Conservation (phyloP, 2,329 filamentous ascomycete species). For the Colletotrichum australisinense region DNA sequence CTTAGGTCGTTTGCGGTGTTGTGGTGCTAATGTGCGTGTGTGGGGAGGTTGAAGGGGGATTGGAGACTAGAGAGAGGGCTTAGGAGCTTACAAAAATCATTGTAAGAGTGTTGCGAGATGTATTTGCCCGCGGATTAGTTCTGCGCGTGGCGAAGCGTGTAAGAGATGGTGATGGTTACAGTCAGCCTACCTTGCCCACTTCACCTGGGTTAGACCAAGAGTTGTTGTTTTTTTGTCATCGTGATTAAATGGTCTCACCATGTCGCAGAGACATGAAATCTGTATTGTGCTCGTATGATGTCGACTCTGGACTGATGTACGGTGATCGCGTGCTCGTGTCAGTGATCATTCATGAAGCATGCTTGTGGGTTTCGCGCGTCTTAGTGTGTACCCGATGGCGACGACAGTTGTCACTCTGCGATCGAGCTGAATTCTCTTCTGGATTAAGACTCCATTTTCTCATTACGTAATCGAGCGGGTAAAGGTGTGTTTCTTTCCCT, state of each 20-base stretch:
- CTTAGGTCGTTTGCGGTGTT: not conserved
- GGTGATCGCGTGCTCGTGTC: not conserved
- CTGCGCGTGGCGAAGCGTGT: not conserved
- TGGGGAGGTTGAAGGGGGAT: too few species aligned
- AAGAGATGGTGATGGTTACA: not conserved
- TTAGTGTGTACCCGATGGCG: not conserved
- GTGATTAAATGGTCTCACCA: not conserved
- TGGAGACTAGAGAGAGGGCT: too few species aligned
- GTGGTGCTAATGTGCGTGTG: not conserved
- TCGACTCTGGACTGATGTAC: too few species aligned
- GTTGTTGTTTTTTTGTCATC: not conserved
- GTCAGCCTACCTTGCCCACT: not conserved
- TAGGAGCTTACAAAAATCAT: not conserved
- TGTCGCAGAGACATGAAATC: not conserved
- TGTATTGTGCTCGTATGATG: too few species aligned
- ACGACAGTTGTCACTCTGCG: not conserved
- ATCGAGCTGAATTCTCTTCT: not conserved
- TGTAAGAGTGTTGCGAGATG: not conserved
- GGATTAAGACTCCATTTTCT: not conserved
- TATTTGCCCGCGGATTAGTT: not conserved
- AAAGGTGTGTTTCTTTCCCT: too few species aligned
- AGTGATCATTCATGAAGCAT: not conserved
- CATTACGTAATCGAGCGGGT: too few species aligned
- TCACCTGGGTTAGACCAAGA: not conserved
- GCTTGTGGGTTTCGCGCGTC: not conserved